Evolutionary conservation across 129 eudicot species (phyloP), one percentile per base, ranked within the genome.

Genomic region (Saposhnikovia divaricata): DNA sequence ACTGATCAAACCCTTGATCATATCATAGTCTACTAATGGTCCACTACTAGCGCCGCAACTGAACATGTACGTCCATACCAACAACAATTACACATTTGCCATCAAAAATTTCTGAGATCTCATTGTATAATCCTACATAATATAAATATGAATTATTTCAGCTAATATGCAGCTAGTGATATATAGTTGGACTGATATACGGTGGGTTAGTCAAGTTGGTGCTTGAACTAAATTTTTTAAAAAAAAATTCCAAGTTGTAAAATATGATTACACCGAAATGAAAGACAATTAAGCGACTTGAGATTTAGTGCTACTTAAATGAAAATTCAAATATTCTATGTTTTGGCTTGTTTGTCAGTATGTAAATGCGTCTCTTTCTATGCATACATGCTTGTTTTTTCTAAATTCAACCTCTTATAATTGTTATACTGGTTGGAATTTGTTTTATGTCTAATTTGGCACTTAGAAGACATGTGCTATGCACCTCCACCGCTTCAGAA

Each of bases 341-440:
- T 44, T 77, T 73, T 74, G 28, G 79, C 84, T 15, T 28, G 42
- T 78, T 74, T 80, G 85, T 74, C 90, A 72, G 83, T 74, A 85
- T 80, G 23, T 51, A 51, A 43, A 72, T 31, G 65, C 73, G 59
- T 65, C 84, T 37, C 18, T 68, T 53, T 73, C 2, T 71, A n/a
- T 79, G 76, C 10, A 50, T 40, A 21, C 65, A 21, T 23, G 65
- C 18, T 47, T 61, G 50, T 9, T 19, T 9, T 68, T 23, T 50
- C 12, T 39, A 5, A 10, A 4, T 51, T 27, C 59, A 28, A 12
- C n/a, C n/a, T 50, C 47, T 68, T 4, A 27, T 27, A 27, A 37
- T 37, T 28, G 7, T 12, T 28, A 10, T 69, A 34, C 28, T 37
- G 2, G 0, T 53, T 19, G 25, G 65, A 57, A 23, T 18, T 39